These are phyloP conservation scores for Microbotryomycetes sp. DNA, from an alignment of 1,284 basidiomycete genomes.

Conservation along the genomic window DNA sequence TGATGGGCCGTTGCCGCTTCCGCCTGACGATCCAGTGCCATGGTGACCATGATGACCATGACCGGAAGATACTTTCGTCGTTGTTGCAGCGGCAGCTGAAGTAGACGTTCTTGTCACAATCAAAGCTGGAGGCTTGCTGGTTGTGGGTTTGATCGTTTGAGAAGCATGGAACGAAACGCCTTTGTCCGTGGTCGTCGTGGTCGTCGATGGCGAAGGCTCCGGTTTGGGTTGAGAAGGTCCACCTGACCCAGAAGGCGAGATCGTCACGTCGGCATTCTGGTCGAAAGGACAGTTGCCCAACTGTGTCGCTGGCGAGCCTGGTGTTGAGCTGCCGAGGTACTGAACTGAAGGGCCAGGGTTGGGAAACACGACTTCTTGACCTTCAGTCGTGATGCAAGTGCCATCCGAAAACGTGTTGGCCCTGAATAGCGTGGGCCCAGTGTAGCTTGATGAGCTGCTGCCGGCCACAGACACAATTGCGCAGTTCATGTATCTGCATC, in stretches of 20 bases:
- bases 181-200: not conserved
- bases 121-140: not conserved
- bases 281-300: conserved; percentile 16
- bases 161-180: not conserved
- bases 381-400: conserved; percentile 39
- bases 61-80: not conserved
- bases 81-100: not conserved
- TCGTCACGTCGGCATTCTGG: conserved; percentile 15
- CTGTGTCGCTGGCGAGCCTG: conserved; percentile 1
- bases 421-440: conserved; percentile 42
- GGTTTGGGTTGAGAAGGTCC: not conserved
- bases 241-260: conserved; percentile 11
- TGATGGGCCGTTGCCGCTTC: not conserved
- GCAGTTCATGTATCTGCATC: conserved; percentile 45
- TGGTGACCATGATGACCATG: not conserved
- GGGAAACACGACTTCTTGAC: conserved; percentile 40
- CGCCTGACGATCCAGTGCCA: not conserved
- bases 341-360: conserved; percentile 39
- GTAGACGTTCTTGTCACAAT: not conserved
- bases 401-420: conserved; percentile 43
- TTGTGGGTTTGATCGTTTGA: not conserved
- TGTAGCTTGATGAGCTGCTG: conserved; percentile 35
- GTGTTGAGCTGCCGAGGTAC: conserved; percentile 35
- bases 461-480: conserved; percentile 42
- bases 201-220: not conserved